Base-by-base conservation (phyloP, 768 basidiomycete genomes). In the Tylopilus vinaceipallidus region DNA sequence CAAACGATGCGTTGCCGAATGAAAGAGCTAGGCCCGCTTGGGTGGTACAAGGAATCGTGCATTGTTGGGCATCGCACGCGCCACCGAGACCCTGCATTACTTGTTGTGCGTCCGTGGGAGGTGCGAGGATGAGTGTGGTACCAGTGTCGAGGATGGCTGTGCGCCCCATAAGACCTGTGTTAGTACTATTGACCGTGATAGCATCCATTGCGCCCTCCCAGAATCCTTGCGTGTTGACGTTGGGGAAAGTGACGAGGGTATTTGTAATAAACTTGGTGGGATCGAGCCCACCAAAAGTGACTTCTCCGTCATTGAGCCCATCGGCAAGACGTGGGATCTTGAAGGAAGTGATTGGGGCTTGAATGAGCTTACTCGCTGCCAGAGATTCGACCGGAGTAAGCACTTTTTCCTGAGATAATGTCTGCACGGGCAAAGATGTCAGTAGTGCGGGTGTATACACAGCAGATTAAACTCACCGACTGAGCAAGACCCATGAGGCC, bases 241-340 rank as follows among this genome's bases (percentile, higher is more conserved):
- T 91, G 45, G 67, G 58, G 43, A 91, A 48, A 1, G 78, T 81
- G 36, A 78, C 73, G 32, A 88, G 73, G 3, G 87, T 83, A 16
- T 59, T 51, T 6, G 74, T 47, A 56, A 83, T 76, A 64, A 90
- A 88, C 68, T 91, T 90, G 53, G 78, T 72, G 9, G 70, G 12
- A 67, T 93, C 88, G 29, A 91, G 75, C 12, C 78, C 85, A 29
- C 91, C 91, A 54, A 94, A 88, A 8, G 90, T 90, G 50, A 93
- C 77, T 69, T 90, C 78, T 43, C 91, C 91, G 56, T 91, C 86
- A 47, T 78, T 71, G 17, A 69, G 63, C 58, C 76, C 70, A 62
- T 92, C 89, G 9, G 78, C 74, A 29, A 85, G 70, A 49, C 91
- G 86, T 3, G 88, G 76, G 48, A 95, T 82, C 71, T 88, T 91